Evolutionary conservation across 2,329 filamentous ascomycete genomes (phyloP), one percentile per base, ranked within the genome.

Genomic region (Juglanconis oblonga): DNA sequence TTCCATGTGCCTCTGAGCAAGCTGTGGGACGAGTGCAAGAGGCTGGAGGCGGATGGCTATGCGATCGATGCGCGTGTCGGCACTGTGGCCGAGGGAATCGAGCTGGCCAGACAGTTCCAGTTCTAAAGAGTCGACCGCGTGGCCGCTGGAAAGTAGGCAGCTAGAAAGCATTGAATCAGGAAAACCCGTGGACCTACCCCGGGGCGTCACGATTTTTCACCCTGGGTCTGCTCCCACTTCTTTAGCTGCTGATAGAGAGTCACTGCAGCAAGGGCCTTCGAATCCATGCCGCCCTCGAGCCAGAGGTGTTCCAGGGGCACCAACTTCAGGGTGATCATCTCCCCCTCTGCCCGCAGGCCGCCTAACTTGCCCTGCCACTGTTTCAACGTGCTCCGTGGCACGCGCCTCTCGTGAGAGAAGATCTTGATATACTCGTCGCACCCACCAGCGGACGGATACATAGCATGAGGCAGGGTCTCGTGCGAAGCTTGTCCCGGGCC

Each of bases 1-100:
- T 93, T 94, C 68, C 84, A 83, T 8, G 80, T 91, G 7, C 87
- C 86, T 5, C 70, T 94, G 48, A 76, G 74, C 24, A 77, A 81
- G 13, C 72, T 94, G 44, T 92, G 88, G 77, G 80, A 80, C 0
- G 86, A 89, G 69, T 87, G 87, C 69, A 85, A 85, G 71, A 81
- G 73, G 64, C 77, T 92, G 1, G 89, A 92, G 69, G 76, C 76
- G 2, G 78, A 91, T 64, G 91, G 91, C 0, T 92, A 84, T 72
- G 90, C 88, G 1, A 90, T 95, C 65, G 91, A 95, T 73, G 90
- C 90, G 5, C 80, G 90, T 44, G 87, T 94, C 2, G 90, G 88
- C 1, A 91, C 89, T 5, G 74, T 94, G 50, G 91, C 90, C 0
- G 90, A 94, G 72, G 90, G 90, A 0, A 87, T 94, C 62, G 86